phyloP scores from a whole-genome alignment of 371 early-diverging fungal genomes.

The Vairimorpha necatrix region DNA sequence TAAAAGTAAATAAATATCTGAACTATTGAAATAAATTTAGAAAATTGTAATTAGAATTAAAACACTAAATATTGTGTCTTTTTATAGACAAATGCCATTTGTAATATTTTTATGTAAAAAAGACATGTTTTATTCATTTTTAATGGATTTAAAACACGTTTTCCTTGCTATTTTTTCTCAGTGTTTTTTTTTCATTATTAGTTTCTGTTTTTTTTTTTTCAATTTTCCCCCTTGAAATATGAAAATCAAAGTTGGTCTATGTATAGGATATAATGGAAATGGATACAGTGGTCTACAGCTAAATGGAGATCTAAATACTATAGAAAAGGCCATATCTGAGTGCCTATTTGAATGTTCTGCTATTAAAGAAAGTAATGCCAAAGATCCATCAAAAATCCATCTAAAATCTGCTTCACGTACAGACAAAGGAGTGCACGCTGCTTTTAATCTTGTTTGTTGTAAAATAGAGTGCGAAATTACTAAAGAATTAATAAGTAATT shows the following conservation, averaged over 20 bases:
- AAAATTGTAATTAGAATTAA: too few species aligned
- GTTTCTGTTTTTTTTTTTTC: too few species aligned
- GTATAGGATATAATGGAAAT: conserved; percentile 62
- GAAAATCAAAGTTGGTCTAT: conserved; percentile 60
- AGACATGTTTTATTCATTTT: too few species aligned
- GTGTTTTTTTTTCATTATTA: too few species aligned
- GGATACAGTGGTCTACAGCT: conserved; percentile 61
- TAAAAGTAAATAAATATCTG: too few species aligned
- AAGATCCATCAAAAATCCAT: conserved; percentile 67
- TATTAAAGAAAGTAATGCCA: conserved; percentile 52
- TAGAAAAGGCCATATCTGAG: conserved; percentile 57
- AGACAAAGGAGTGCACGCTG: conserved; percentile 98
- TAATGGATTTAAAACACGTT: too few species aligned
- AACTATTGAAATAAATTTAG: too few species aligned
- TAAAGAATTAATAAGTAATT: conserved; percentile 66
- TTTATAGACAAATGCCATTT: too few species aligned
- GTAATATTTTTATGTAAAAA: too few species aligned
- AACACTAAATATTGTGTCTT: too few species aligned
- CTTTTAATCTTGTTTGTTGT: conserved; percentile 79
- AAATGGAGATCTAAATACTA: conserved; percentile 56
- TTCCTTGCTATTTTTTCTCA: too few species aligned
- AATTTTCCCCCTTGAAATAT: conserved; percentile 4
- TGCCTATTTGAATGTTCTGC: conserved; percentile 12
- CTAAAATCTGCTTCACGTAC: conserved; percentile 84
- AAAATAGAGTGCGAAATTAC: conserved; percentile 67